Conservation (phyloP, 805 yeast genomes). For the Suhomyces faveliae region DNA sequence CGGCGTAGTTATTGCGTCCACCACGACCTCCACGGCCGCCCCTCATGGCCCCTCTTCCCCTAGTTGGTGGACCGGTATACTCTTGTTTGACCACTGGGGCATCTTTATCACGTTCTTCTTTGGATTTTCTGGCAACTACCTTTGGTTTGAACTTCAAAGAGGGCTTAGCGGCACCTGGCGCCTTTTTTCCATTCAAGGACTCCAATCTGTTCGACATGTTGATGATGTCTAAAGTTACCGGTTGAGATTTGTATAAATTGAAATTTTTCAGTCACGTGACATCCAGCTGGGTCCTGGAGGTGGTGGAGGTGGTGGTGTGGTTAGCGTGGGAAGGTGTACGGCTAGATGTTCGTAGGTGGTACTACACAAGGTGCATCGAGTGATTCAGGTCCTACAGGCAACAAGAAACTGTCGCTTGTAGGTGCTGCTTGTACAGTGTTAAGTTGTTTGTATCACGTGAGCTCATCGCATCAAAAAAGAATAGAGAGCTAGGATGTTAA, state of each 20-base stretch:
- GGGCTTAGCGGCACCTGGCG: constrained; percentile 38
- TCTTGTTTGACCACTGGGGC: constrained; percentile 56
- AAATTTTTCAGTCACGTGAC: constrained; percentile 3
- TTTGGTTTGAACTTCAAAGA: constrained; percentile 81
- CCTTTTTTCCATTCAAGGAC: constrained; percentile 36
- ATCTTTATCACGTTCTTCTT: constrained; percentile 78
- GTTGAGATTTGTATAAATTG: background rate
- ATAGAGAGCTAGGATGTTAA: background rate
- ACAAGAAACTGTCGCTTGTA: too few species aligned
- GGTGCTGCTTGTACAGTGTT: too few species aligned
- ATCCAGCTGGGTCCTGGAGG: too few species aligned
- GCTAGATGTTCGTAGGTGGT: too few species aligned
- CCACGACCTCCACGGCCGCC: constrained; percentile 32
- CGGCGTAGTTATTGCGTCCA: constrained; percentile 36
- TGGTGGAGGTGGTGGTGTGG: too few species aligned
- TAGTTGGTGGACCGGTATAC: constrained; percentile 15
- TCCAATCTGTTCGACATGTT: constrained; percentile 43
- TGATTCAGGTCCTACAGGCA: too few species aligned
- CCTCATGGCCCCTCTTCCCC: constrained; percentile 26
- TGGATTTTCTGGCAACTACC: constrained; percentile 76
- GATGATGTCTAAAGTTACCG: background rate
- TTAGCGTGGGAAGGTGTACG: too few species aligned
- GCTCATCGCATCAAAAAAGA: background rate
- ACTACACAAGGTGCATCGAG: too few species aligned
- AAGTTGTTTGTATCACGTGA: constrained; percentile 2